Percentiles rank a stretch among this genome's conserved stretches.
Evolutionary conservation across 1,284 basidiomycete species (phyloP).

Genomic region (Marasmius oreades): DNA sequence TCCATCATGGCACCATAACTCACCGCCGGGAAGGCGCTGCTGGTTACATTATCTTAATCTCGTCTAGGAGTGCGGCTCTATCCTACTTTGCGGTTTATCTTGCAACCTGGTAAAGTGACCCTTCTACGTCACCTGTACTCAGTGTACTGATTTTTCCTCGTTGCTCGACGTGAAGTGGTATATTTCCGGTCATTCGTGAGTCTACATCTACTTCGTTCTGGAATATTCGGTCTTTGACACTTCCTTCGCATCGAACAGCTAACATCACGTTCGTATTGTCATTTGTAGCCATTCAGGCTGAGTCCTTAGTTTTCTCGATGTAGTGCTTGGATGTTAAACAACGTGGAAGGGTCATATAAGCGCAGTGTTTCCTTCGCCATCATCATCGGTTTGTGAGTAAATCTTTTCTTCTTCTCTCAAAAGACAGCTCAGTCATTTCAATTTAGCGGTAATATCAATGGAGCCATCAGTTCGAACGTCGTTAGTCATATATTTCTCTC

Average conservation of each 20-base stretch:
- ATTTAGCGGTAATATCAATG: conserved; percentile 62
- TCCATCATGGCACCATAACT: neutral
- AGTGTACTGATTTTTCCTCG: neutral
- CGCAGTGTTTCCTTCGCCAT: conserved; percentile 70
- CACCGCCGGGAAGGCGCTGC: conserved; percentile 30
- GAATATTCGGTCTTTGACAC: neutral
- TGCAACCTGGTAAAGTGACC: conserved; percentile 45
- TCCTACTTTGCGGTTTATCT: conserved; percentile 71
- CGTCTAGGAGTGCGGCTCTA: conserved; percentile 55
- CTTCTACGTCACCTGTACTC: neutral
- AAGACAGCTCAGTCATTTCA: neutral
- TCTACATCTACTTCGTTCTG: too few relatives aligned
- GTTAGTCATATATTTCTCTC: conserved; percentile 37
- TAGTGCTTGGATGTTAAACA: conserved; percentile 70
- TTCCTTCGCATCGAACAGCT: conserved; percentile 31
- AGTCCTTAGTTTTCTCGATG: neutral
- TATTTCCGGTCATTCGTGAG: conserved; percentile 68
- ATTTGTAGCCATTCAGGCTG: neutral
- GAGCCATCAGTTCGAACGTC: conserved; percentile 70
- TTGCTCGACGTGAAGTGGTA: conserved; percentile 45
- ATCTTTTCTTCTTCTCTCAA: neutral
- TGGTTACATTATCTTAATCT: conserved; percentile 70
- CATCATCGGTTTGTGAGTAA: conserved; percentile 58
- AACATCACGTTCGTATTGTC: conserved; percentile 49
- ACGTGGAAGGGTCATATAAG: conserved; percentile 76